Percentiles rank a stretch among this genome's conserved stretches.
phyloP scores from a whole-genome alignment of 176 grass and related monocot genomes.

The Oryza coarctata region DNA sequence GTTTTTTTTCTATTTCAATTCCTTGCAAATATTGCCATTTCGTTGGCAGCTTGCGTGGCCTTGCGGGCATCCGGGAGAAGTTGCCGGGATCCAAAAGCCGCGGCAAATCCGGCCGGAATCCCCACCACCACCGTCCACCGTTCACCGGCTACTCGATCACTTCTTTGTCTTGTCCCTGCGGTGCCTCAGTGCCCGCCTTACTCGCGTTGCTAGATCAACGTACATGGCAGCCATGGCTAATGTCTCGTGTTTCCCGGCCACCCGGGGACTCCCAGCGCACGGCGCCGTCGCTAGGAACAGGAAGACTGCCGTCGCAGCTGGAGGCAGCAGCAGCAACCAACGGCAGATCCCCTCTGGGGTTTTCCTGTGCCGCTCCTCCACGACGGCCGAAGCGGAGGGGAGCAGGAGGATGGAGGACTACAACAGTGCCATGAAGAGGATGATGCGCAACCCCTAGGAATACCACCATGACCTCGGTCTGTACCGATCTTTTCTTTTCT shows the following conservation, averaged over 20 bases:
- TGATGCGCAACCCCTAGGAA: constrained; percentile 89
- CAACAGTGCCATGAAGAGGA: constrained; percentile 80
- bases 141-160: not conserved
- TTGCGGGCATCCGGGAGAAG: not conserved
- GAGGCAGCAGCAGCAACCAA: not conserved
- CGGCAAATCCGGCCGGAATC: not conserved
- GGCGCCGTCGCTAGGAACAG: not conserved
- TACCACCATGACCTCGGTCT: constrained; percentile 83
- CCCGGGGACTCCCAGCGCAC: not conserved
- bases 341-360: not conserved
- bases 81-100: not conserved
- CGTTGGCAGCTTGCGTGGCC: not conserved
- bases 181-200: not conserved
- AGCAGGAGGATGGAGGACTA: constrained; percentile 63
- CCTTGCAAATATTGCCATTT: not conserved
- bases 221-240: constrained; percentile 38
- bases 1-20: not conserved
- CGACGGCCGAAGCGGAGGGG: too few relatives aligned
- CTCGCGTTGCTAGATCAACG: not conserved
- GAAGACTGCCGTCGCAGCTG: not conserved
- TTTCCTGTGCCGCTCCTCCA: constrained; percentile 47
- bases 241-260: not conserved
- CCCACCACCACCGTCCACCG: not conserved
- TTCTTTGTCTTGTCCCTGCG: too few relatives aligned
- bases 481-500: not conserved